phyloP scores from a whole-genome alignment of 768 basidiomycete genomes.

The Phlegmacium glaucopus region DNA sequence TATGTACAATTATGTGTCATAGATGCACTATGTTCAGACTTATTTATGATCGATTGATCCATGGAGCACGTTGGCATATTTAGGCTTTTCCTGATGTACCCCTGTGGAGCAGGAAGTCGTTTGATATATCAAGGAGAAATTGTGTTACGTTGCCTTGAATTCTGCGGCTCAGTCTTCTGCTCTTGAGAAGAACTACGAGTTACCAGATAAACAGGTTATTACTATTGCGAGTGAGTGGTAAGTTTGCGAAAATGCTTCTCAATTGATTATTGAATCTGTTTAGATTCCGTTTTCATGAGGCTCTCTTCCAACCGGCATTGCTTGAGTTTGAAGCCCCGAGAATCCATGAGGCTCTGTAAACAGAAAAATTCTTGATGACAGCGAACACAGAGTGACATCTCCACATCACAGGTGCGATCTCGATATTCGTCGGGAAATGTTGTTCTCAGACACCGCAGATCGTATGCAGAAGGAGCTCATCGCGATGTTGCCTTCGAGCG shows the following conservation, averaged over 20 bases:
- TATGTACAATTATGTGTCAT: too few species aligned
- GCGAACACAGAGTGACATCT: constrained; percentile 3
- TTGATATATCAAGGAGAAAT: constrained; percentile 96
- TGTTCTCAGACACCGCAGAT: constrained; percentile 7
- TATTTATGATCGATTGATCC: too few species aligned
- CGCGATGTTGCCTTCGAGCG: background rate
- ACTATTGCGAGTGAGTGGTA: constrained; percentile 91
- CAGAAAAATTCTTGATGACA: background rate
- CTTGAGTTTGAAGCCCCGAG: constrained; percentile 86
- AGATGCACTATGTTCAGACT: too few species aligned
- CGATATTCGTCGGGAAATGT: constrained; percentile 78
- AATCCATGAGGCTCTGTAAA: constrained; percentile 87
- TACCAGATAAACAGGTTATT: constrained; percentile 92
- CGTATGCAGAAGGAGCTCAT: constrained; percentile 6
- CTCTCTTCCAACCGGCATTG: constrained; percentile 93
- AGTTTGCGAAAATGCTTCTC: constrained; percentile 51
- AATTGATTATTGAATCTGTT: too few species aligned
- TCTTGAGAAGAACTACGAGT: constrained; percentile 91
- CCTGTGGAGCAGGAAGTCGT: constrained; percentile 93
- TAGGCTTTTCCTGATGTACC: too few species aligned
- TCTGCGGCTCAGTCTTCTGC: constrained; percentile 87
- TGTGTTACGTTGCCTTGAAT: constrained; percentile 93
- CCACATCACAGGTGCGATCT: constrained; percentile 70
- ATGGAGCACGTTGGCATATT: too few species aligned
- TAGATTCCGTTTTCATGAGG: constrained; percentile 90